Percentiles rank a stretch among this genome's conserved stretches.
Conservation (phyloP, 2,329 filamentous ascomycete species). For the Rhynchosporium agropyri region DNA sequence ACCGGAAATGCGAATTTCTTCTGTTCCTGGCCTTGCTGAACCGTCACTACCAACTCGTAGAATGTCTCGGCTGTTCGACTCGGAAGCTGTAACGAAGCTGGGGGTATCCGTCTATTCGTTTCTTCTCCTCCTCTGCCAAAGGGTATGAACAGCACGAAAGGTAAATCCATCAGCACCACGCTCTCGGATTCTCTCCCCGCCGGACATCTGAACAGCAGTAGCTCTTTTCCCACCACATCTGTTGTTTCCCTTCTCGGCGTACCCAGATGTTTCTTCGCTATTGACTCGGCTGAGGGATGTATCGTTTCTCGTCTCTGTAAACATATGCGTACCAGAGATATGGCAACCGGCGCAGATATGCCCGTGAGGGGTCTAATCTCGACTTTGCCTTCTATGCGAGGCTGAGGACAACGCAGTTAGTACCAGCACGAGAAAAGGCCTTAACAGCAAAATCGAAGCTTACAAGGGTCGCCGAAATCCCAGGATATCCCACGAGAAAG, state of each 20-base stretch:
- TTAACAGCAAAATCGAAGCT: constrained; percentile 46
- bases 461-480: constrained; percentile 96
- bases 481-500: constrained; percentile 95
- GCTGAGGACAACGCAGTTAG: constrained; percentile 55
- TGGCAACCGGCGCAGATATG: constrained; percentile 82
- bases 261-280: constrained; percentile 88
- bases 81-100: constrained; percentile 85
- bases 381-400: constrained; percentile 96
- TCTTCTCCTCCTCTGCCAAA: constrained; percentile 91
- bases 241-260: constrained; percentile 87
- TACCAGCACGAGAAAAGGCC: constrained; percentile 27
- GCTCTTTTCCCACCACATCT: constrained; percentile 94
- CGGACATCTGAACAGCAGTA: constrained; percentile 85
- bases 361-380: constrained; percentile 89
- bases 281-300: constrained; percentile 91
- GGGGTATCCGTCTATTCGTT: constrained; percentile 84
- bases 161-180: constrained; percentile 93
- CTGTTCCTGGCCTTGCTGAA: constrained; percentile 89
- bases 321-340: constrained; percentile 93
- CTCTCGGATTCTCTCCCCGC: constrained; percentile 83
- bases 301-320: constrained; percentile 94
- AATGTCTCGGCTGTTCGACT: constrained; percentile 95
- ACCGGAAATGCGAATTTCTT: constrained; percentile 91
- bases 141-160: constrained; percentile 96
- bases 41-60: constrained; percentile 94